These are phyloP conservation scores for Fusarium albosuccineum DNA, from an alignment of 2,329 filamentous ascomycete genomes.

Conservation along the genomic window DNA sequence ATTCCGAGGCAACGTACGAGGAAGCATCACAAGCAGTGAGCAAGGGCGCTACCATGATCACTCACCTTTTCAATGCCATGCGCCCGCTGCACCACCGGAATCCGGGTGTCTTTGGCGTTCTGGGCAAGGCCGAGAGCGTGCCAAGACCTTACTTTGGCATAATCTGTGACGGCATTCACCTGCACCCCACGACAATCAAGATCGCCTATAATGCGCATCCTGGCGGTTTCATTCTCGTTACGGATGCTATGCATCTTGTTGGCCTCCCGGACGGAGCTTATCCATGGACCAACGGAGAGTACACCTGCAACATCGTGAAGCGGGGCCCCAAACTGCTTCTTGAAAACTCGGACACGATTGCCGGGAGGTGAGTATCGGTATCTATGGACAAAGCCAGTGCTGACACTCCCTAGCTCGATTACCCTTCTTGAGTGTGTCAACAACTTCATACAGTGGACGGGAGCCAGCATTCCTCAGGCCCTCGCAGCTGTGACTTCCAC, in stretches of 20 bases:
- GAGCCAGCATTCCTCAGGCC: conserved; percentile 75
- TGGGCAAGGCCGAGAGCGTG: conserved; percentile 74
- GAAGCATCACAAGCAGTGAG: conserved; percentile 78
- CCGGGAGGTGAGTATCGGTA: conserved; percentile 72
- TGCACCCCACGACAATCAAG: conserved; percentile 89
- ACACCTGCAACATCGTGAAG: conserved; percentile 73
- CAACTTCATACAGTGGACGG: conserved; percentile 84
- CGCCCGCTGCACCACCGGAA: conserved; percentile 90
- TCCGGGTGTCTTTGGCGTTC: conserved; percentile 87
- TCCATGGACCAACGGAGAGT: conserved; percentile 82
- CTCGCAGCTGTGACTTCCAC: conserved; percentile 80
- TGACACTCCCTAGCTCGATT: conserved; percentile 64
- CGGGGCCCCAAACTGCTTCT: conserved; percentile 79
- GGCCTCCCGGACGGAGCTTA: conserved; percentile 88
- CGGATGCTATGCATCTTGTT: conserved; percentile 90
- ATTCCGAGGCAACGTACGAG: conserved; percentile 90
- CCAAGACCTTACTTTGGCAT: conserved; percentile 85
- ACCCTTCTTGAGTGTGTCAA: conserved; percentile 85
- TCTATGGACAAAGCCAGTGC: not conserved
- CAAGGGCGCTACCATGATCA: conserved; percentile 89
- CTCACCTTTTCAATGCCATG: conserved; percentile 96
- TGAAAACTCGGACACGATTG: conserved; percentile 83
- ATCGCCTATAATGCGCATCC: conserved; percentile 91
- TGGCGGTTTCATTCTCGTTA: conserved; percentile 87
- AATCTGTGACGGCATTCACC: conserved; percentile 90